Base-by-base conservation (phyloP, 2,329 filamentous ascomycete genomes). In the Alternaria sp. region DNA sequence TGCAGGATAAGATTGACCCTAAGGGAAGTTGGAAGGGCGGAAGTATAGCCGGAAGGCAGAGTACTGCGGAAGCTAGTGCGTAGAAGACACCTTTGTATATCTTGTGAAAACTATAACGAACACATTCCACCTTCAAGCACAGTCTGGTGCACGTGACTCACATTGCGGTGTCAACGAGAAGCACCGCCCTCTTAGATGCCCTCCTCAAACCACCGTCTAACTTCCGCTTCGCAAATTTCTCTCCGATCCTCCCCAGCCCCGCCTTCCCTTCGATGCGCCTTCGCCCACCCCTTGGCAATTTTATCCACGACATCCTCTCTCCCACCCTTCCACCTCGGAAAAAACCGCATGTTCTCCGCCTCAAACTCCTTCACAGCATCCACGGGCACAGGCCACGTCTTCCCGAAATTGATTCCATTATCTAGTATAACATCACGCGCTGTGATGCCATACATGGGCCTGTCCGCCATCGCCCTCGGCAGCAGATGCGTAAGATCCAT, bases 21-120 rank as follows among this genome's bases (percentile, higher is more conserved):
- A 86, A 81, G 75, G 79, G 82, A 65, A 82, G 80, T 36, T 90
- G 89, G 89, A 85, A 83, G 72, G 86, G 87, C 30, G 88, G 88
- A 2, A 89, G 86, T 76, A 76, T 89, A 65, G 85, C 85, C 43
- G 81, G 80, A 50, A 82, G 86, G 36, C 85, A 88, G 75, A 83
- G 84, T 58, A 85, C 85, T 52, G 84, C 82, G 6, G 84, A 85
- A 66, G 82, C 83, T 15, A 73, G 70, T 63, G 74, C 75, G 4
- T 62, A 62, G 36, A 46, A 4, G 11, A n/a, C 3, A 32, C 0
- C 13, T 12, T 25, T 21, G 19, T 25, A 36, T 40, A 8, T 25
- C 2, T 1, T 17, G 7, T 11, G 19, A 17, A 9, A 3, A 21
- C 17, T 13, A n/a, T 17, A 23, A 10, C 7, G 11, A 52, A 23